Base-by-base conservation (phyloP, 1,284 basidiomycete species). In the Boletus chippewaensis region DNA sequence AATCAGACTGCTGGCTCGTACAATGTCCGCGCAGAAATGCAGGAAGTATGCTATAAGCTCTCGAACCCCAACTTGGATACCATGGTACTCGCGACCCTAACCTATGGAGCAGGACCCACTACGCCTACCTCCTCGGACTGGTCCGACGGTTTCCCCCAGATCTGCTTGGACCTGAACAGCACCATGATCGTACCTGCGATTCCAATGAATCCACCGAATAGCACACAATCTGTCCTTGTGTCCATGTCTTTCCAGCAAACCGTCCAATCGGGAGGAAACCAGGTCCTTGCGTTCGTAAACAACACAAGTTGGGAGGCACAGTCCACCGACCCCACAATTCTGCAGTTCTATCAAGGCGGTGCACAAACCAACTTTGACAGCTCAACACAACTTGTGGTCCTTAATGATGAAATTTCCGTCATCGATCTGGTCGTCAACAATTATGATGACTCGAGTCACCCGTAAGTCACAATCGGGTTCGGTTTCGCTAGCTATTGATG, bases 1-100 rank as follows among this genome's bases (percentile, higher is more conserved):
- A 69, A 69, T 35, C 66, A 69, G 45, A 67, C 66, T 12, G 45
- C 20, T 31, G 66, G 64, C 26, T 68, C 67, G 11, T 66, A 69
- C 46, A 54, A 59, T n/a, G 49, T 69, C 39, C 66, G 64, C 13
- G 66, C 59, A 10, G 67, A 65, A 40, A 69, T 65, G 64, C 64
- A 69, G 32, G 45, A 46, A 4, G 40, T 51, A 1, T 65, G 64
- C 26, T 68, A 69, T 42, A 67, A 68, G 18, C 55, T 65, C 36
- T 0, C 54, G 5, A 69, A 69, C 44, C 62, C 65, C 3, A 58
- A 64, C 46, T 47, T 65, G 22, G 55, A 69, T 18, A 54, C 40
- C 5, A 47, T 69, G 65, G 65, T 69, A n/a, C 61, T 65, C 32
- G 64, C 44, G 32, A 64, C 63, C 2, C 41, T 65, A 16, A 57